Conservation (phyloP, 139 green algal genomes). For the Trebouxia sp. region DNA sequence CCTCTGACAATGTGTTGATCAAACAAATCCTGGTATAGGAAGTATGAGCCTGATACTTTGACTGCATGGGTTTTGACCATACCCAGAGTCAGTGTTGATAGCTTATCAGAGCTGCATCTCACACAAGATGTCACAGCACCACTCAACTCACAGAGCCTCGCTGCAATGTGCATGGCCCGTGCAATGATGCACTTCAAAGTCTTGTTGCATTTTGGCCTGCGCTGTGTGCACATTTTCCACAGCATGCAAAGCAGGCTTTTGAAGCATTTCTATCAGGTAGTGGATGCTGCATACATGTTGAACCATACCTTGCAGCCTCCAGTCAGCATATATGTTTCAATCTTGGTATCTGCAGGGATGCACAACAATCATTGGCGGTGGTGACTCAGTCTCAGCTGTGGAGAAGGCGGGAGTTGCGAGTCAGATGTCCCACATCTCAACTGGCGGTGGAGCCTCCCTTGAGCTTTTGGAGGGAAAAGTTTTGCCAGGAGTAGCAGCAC, state of each 20-base stretch:
- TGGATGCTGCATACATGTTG: no score
- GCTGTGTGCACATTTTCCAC: no score
- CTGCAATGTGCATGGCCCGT: no score
- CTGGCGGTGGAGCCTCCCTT: conserved; percentile 93
- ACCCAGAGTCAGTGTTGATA: no score
- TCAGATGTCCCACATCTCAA: conserved; percentile 93
- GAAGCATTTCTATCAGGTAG: no score
- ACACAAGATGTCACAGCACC: no score
- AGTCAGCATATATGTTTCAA: not conserved
- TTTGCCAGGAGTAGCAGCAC: conserved; percentile 93
- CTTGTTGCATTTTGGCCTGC: no score
- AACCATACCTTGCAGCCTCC: not conserved
- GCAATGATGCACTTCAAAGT: no score
- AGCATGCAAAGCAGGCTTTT: no score
- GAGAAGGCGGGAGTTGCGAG: conserved; percentile 94
- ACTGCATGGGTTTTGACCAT: no score
- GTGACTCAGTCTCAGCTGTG: conserved; percentile 96
- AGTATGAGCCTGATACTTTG: not conserved
- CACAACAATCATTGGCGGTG: conserved; percentile 98
- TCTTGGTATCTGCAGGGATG: conserved; percentile 32
- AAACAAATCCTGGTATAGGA: not conserved
- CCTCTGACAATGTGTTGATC: conserved; percentile 63
- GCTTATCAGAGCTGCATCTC: no score
- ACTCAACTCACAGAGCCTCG: no score
- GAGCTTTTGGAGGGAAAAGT: conserved; percentile 99